Conservation (phyloP, 768 basidiomycete species). For the Rhizopogon roseolus region DNA sequence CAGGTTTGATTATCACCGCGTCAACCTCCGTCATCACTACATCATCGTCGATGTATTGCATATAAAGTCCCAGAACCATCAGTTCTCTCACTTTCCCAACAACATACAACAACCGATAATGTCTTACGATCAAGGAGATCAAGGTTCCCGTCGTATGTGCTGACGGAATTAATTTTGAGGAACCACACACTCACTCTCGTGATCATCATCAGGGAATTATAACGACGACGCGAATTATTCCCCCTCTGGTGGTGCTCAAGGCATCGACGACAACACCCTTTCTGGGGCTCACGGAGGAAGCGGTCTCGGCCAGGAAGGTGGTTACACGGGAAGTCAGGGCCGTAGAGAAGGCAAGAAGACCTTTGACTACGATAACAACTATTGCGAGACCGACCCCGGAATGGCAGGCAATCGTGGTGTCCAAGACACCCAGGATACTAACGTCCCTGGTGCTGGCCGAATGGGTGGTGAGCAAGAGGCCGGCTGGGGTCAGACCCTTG, state of each 20-base stretch:
- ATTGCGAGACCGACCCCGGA: constrained; percentile 4
- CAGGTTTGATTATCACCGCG: not conserved
- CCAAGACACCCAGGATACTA: not conserved
- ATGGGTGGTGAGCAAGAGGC: not conserved
- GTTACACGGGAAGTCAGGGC: not conserved
- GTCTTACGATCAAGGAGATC: constrained; percentile 5
- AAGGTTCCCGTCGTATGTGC: not conserved
- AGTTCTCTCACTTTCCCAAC: not conserved
- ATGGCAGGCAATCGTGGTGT: constrained; percentile 1
- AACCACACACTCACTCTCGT: not conserved
- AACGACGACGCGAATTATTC: constrained; percentile 3
- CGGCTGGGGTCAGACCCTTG: not conserved
- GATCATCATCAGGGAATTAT: not conserved
- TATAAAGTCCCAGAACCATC: not conserved
- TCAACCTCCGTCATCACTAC: constrained; percentile 1
- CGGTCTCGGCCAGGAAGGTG: constrained; percentile 7
- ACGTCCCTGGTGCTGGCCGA: constrained; percentile 1
- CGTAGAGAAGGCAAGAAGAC: not conserved
- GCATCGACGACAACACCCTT: not conserved
- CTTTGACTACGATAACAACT: not conserved
- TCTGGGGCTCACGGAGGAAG: constrained; percentile 3
- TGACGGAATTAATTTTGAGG: not conserved
- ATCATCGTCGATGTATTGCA: constrained; percentile 1
- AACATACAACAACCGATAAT: not conserved
- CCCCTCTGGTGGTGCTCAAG: not conserved